phyloP scores from a whole-genome alignment of 108 stramenopile species.

The Skeletonema potamos region DNA sequence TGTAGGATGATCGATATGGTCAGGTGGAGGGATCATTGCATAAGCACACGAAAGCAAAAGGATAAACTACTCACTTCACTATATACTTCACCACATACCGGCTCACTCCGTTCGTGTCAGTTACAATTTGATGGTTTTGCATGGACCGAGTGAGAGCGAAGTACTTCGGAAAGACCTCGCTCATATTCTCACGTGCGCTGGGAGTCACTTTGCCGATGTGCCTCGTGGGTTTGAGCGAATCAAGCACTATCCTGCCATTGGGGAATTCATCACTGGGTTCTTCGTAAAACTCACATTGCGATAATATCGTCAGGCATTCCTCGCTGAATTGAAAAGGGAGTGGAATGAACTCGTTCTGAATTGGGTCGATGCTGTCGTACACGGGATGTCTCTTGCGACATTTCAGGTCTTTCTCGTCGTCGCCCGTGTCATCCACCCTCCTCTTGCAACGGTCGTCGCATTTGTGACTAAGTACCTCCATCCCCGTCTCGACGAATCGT shows the following conservation, averaged over 20 bases:
- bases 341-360: background rate
- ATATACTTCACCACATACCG: slow-evolving; percentile 18
- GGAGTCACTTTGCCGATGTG: slow-evolving; percentile 6
- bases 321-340: background rate
- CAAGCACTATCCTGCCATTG: background rate
- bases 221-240: slow-evolving; percentile 6
- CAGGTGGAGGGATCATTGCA: too few relatives aligned
- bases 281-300: background rate
- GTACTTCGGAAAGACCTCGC: background rate
- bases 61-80: background rate
- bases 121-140: slow-evolving; percentile 7
- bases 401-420: background rate
- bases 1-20: background rate
- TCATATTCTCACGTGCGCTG: background rate
- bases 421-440: background rate
- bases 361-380: background rate
- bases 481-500: background rate
- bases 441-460: slow-evolving; percentile 2
- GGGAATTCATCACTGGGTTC: background rate
- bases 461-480: background rate
- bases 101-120: background rate
- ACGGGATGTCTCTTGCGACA: background rate
- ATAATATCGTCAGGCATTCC: background rate
- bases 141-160: slow-evolving; percentile 5
- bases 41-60: background rate